Conservation (phyloP, 2,329 filamentous ascomycete genomes). For the Epichloe bromicola region DNA sequence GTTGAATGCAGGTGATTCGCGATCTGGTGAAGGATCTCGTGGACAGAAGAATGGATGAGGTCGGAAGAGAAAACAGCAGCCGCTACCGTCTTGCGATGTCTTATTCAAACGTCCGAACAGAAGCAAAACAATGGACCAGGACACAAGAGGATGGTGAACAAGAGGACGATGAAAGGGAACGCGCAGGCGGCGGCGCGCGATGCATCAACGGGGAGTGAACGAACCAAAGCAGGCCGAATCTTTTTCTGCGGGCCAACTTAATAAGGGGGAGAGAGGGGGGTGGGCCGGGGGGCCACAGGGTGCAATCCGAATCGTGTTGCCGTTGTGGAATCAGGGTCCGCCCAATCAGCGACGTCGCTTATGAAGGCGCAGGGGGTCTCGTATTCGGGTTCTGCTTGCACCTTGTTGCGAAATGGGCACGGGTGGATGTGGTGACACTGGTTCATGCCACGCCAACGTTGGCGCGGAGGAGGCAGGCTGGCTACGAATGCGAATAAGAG, state of each 20-base stretch:
- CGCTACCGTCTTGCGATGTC: not conserved
- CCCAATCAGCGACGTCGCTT: conserved; percentile 2
- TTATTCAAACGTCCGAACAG: not conserved
- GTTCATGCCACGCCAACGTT: too few relatives aligned
- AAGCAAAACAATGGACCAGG: not conserved
- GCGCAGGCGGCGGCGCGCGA: not conserved
- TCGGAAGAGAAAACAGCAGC: not conserved
- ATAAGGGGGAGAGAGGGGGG: not conserved
- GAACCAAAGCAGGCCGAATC: not conserved
- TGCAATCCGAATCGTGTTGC: not conserved
- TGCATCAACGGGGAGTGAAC: not conserved
- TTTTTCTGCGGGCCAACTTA: not conserved
- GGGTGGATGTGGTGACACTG: too few relatives aligned
- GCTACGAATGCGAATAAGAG: conserved; percentile 1
- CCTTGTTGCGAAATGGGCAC: too few relatives aligned
- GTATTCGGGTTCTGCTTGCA: conserved; percentile 4
- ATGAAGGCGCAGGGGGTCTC: not conserved
- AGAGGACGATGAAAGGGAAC: not conserved
- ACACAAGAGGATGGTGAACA: not conserved
- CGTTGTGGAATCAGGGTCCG: not conserved
- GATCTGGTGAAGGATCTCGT: not conserved
- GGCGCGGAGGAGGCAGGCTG: too few relatives aligned
- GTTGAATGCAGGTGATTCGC: not conserved
- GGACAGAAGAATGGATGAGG: not conserved
- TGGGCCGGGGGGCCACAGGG: not conserved